Percentiles rank a stretch among this genome's conserved stretches.
These are phyloP conservation scores for Penicillium odoratum DNA, from an alignment of 495 filamentous ascomycete genomes.

Conservation along the genomic window DNA sequence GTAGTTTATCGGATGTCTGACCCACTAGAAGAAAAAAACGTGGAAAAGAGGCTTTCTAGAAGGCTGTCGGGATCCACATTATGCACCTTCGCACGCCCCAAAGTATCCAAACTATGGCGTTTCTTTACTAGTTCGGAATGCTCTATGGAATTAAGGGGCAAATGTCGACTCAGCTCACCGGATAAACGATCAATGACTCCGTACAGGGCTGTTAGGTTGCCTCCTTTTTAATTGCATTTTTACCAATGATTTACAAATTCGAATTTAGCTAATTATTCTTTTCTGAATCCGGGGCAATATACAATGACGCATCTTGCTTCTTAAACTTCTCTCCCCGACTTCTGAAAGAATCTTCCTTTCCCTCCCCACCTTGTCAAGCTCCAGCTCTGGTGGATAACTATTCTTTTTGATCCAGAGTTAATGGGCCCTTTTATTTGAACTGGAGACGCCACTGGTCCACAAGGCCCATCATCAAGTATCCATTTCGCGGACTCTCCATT, in stretches of 20 bases:
- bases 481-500: conserved; percentile 1
- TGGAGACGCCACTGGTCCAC: conserved; percentile 16
- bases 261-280: neutral
- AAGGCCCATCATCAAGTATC: conserved; percentile 6
- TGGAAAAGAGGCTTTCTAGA: conserved; percentile 14
- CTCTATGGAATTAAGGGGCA: conserved; percentile 10
- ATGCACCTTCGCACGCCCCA: conserved; percentile 3
- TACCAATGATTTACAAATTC: neutral
- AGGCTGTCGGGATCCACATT: conserved; percentile 8
- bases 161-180: conserved; percentile 3
- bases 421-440: neutral
- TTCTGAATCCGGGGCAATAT: neutral
- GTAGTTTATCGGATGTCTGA: conserved; percentile 1
- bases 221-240: conserved; percentile 1
- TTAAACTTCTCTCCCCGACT: neutral
- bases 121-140: conserved; percentile 10
- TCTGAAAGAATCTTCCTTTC: conserved; percentile 10
- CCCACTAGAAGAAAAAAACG: conserved; percentile 6
- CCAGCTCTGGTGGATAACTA: conserved; percentile 8
- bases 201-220: neutral
- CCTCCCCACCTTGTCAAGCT: neutral
- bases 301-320: conserved; percentile 13
- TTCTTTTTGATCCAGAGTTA: conserved; percentile 1
- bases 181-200: neutral
- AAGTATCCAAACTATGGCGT: neutral